A percentile compares a stretch with the other conserved stretches of the same genome.
phyloP scores from a whole-genome alignment of 257 asterid genomes.

The Ajuga chamaepitys region DNA sequence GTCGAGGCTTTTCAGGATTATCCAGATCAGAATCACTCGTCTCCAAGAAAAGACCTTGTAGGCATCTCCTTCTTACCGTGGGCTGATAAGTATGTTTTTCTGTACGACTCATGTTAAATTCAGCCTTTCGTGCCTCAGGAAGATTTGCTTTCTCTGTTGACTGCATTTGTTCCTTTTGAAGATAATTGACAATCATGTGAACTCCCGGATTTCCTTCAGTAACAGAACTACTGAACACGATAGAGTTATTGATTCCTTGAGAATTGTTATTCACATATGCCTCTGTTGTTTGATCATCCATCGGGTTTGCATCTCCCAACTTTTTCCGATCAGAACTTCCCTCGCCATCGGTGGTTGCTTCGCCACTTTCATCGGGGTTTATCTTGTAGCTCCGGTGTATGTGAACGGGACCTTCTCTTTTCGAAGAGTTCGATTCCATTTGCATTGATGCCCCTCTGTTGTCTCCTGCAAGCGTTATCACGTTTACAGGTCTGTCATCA shows the following conservation, averaged over 20 bases:
- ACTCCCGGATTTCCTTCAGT: constrained; percentile 68
- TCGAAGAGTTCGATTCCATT: constrained; percentile 44
- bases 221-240: constrained; percentile 51
- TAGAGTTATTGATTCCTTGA: constrained; percentile 77
- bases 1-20: constrained; percentile 47
- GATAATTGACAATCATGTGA: constrained; percentile 31
- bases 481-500: constrained; percentile 38
- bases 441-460: constrained; percentile 89
- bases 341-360: constrained; percentile 45
- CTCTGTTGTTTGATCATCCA: constrained; percentile 39
- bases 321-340: constrained; percentile 21
- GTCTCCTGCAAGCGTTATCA: constrained; percentile 87
- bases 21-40: constrained; percentile 67
- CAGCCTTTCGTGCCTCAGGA: constrained; percentile 37
- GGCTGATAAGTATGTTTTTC: constrained; percentile 54
- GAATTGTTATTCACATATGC: constrained; percentile 62
- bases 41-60: constrained; percentile 62
- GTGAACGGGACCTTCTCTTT: constrained; percentile 34
- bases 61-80: constrained; percentile 67
- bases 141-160: constrained; percentile 8
- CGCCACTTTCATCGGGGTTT: constrained; percentile 33
- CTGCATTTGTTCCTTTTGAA: constrained; percentile 25
- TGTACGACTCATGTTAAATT: constrained; percentile 28
- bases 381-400: constrained; percentile 69
- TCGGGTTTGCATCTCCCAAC: constrained; percentile 15